Evolutionary conservation across 176 grass and related monocot genomes (phyloP), one percentile per base, ranked within the genome.

Genomic region (Rhipidocladum racemiflorum): DNA sequence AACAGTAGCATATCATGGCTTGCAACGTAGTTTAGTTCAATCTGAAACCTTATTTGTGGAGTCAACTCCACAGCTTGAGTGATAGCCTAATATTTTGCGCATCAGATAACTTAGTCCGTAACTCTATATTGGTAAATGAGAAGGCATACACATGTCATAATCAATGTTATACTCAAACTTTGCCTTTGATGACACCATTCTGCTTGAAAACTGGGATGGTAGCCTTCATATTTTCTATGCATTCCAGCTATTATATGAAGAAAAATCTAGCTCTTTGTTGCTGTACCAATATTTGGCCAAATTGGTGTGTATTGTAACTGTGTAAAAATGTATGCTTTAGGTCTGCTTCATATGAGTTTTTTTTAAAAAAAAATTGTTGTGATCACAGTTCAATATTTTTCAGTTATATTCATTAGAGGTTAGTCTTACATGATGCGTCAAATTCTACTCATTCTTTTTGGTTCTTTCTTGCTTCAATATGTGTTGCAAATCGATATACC

Each of bases 161-260:
- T 73, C 16, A 63, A 45, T 63, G 57, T 18, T 63, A 43, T 44
- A 53, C 20, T 46, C 28, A 5, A 65, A 64, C 18, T 65, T 35
- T 50, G 32, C 29, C 44, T 54, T 7, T 40, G 34, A 51, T 5
- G 12, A 12, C 8, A 28, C 34, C 20, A 11, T 72, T 85, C n/a
- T 70, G 14, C 29, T 67, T 40, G 70, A 50, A 75, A 74, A 20
- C 43, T 53, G 44, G 48, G 61, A 80, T 70, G 38, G 30, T 75
- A 5, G 9, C 30, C 57, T 85, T 59, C 43, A 80, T 76, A 40
- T 57, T 70, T 48, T 77, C 15, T 50, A 25, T 27, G 7, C 62
- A 77, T 50, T 45, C 30, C 0, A 36, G 51, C 29, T 50, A 38
- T 70, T 63, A 39, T 61, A 61, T 20, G 49, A 84, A 78, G 44